phyloP scores from a whole-genome alignment of 2,329 filamentous ascomycete species.

The Nothopassalora personata region DNA sequence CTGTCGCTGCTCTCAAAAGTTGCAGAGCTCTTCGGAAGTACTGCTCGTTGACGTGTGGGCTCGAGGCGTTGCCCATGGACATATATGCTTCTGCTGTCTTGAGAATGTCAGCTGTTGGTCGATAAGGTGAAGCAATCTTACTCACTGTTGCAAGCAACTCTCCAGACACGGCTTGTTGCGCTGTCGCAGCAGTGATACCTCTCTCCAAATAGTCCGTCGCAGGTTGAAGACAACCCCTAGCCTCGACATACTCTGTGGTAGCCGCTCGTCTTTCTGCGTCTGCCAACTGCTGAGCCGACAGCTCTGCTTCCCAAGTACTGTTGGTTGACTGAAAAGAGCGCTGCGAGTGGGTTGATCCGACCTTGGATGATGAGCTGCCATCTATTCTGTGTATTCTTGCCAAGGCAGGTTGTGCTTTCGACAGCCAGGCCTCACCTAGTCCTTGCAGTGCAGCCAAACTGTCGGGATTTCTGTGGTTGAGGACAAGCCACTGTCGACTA shows the following conservation, averaged over 20 bases:
- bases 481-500: slow-evolving; percentile 42
- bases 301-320: slow-evolving; percentile 25
- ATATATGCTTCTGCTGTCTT: slow-evolving; percentile 50
- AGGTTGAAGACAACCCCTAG: slow-evolving; percentile 46
- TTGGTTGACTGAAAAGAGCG: slow-evolving; percentile 23
- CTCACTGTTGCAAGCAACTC: slow-evolving; percentile 43
- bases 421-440: slow-evolving; percentile 48
- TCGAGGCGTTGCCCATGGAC: slow-evolving; percentile 49
- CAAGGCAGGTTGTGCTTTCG: slow-evolving; percentile 46
- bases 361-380: slow-evolving; percentile 35
- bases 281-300: slow-evolving; percentile 24
- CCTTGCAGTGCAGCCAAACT: slow-evolving; percentile 43
- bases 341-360: slow-evolving; percentile 30
- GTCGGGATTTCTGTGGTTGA: slow-evolving; percentile 42
- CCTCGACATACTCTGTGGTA: slow-evolving; percentile 47
- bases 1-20: slow-evolving; percentile 41
- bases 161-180: slow-evolving; percentile 36
- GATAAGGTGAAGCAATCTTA: slow-evolving; percentile 4
- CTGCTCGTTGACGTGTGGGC: slow-evolving; percentile 39
- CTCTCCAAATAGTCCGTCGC: slow-evolving; percentile 48
- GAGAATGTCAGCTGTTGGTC: neutral
- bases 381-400: slow-evolving; percentile 46
- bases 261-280: slow-evolving; percentile 38
- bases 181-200: slow-evolving; percentile 42
- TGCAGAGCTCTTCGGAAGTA: slow-evolving; percentile 44